Percentiles rank a stretch among this genome's conserved stretches.
phyloP scores from a whole-genome alignment of 352 stramenopile species.

The Phytophthora sansomeana region DNA sequence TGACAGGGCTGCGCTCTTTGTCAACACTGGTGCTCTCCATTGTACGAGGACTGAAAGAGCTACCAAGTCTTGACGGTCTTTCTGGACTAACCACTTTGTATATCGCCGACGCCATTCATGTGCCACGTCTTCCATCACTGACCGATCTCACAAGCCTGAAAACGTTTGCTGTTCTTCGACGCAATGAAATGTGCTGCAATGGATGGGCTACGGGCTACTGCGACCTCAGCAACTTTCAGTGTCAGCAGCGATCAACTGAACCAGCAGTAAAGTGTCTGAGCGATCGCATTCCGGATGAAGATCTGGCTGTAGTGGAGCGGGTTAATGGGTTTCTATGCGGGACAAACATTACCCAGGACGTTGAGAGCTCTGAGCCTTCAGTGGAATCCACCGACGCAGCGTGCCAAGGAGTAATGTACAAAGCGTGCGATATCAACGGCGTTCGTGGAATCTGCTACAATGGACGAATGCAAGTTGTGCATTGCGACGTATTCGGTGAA shows the following conservation, averaged over 20 bases:
- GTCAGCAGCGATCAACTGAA: conserved; percentile 29
- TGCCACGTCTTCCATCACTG: conserved; percentile 30
- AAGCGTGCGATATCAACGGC: conserved; percentile 32
- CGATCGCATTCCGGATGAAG: conserved; percentile 29
- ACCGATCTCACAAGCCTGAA: conserved; percentile 18
- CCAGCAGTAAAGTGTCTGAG: conserved; percentile 28
- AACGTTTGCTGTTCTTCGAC: conserved; percentile 40
- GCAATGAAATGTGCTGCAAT: conserved; percentile 54
- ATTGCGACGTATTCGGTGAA: conserved; percentile 46
- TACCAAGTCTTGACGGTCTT: conserved; percentile 42
- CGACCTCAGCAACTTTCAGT: conserved; percentile 44
- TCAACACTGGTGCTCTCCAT: conserved; percentile 44
- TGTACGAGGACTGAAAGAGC: conserved; percentile 26
- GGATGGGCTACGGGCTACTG: conserved; percentile 39
- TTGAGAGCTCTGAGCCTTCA: conserved; percentile 33
- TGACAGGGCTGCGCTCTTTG: conserved; percentile 37
- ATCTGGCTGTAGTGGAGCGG: conserved; percentile 24
- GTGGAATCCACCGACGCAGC: conserved; percentile 35
- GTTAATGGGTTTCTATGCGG: conserved; percentile 36
- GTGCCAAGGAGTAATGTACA: conserved; percentile 42
- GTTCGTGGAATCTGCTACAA: conserved; percentile 52
- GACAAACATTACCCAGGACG: conserved; percentile 39
- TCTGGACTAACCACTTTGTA: conserved; percentile 29
- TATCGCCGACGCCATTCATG: conserved; percentile 41
- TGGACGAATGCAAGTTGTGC: conserved; percentile 50